phyloP scores from a whole-genome alignment of 1,284 basidiomycete species.

The Fomitopsis palustris region DNA sequence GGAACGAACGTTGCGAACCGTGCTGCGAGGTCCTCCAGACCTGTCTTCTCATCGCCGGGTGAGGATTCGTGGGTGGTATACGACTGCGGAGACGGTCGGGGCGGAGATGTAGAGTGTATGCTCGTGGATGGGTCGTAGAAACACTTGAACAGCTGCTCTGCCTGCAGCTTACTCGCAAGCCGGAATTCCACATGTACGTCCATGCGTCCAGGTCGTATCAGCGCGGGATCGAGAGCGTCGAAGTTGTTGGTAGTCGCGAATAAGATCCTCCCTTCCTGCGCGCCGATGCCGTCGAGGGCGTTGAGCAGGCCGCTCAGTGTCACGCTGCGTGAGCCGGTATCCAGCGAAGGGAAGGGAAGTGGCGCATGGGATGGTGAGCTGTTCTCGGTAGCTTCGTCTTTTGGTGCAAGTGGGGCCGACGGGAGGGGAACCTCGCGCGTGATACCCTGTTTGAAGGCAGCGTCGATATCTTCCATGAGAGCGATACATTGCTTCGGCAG shows the following conservation, averaged over 20 bases:
- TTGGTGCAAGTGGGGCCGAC: no score
- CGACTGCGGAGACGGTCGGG: background rate
- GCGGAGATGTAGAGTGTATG: background rate
- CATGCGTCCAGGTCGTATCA: slow-evolving; percentile 76
- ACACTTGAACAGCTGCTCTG: slow-evolving; percentile 55
- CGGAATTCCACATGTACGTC: slow-evolving; percentile 74
- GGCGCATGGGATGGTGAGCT: background rate
- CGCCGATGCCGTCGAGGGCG: slow-evolving; percentile 73
- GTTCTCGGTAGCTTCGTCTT: background rate
- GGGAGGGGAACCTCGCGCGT: slow-evolving; percentile 32
- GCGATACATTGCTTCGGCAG: slow-evolving; percentile 71
- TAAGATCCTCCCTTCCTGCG: slow-evolving; percentile 73
- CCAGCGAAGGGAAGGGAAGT: background rate
- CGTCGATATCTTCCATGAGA: slow-evolving; percentile 81
- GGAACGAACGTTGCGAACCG: slow-evolving; percentile 58
- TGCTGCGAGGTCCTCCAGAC: slow-evolving; percentile 44
- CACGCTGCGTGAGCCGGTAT: slow-evolving; percentile 33
- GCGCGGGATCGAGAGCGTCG: slow-evolving; percentile 61
- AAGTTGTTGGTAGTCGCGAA: slow-evolving; percentile 79
- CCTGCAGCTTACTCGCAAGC: slow-evolving; percentile 65
- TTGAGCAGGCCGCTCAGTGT: slow-evolving; percentile 73
- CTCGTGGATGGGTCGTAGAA: slow-evolving; percentile 53
- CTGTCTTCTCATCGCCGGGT: slow-evolving; percentile 26
- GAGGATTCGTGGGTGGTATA: background rate
- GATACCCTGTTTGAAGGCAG: slow-evolving; percentile 45